Evolutionary conservation across 495 filamentous ascomycete genomes (phyloP), one percentile per base, ranked within the genome.

Genomic region (Alectoria sarmentosa): DNA sequence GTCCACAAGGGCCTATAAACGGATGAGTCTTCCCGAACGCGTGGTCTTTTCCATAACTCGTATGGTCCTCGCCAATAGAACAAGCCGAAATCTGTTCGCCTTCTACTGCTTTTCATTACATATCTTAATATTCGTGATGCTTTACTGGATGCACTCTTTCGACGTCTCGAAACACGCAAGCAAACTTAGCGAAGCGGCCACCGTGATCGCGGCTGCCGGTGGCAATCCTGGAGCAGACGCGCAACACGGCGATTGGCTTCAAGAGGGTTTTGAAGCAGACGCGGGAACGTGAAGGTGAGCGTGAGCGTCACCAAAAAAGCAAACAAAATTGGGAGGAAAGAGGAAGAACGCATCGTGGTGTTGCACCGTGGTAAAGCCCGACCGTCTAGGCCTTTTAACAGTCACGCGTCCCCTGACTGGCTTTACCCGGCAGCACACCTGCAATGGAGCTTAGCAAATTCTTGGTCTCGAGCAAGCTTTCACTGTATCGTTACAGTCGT

Each of bases 81-180:
- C 89, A 15, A 96, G 92, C 74, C 80, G 94, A 62, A 98, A 97
- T 74, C 73, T 99, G 52, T 99, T 99, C 74, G 95, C 92, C n/a
- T 84, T 82, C 19, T 99, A 99, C 73, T 96, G 91, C 73, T 79
- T 97, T 23, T 88, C 86, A 48, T 79, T 98, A 65, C 94, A 98
- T 77, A 65, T 97, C 57, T 75, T 98, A 34, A 86, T 97, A 3
- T 91, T 98, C 69, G 78, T 83, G 55, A 87, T 91, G 79, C 79
- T 98, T 61, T 98, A 91, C 73, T 90, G 87, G 84, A 83, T 90
- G 73, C 91, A 90, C 46, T 83, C 84, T 34, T 77, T 79, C 49
- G 82, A 86, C 61, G 81, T 83, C 49, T 80, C 84, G 64, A 79
- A 83, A 65, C 78, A 83, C 64, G 79, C 78, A 49, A 82, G 77